phyloP scores from a whole-genome alignment of 768 basidiomycete species.

The Tricholomella constricta region DNA sequence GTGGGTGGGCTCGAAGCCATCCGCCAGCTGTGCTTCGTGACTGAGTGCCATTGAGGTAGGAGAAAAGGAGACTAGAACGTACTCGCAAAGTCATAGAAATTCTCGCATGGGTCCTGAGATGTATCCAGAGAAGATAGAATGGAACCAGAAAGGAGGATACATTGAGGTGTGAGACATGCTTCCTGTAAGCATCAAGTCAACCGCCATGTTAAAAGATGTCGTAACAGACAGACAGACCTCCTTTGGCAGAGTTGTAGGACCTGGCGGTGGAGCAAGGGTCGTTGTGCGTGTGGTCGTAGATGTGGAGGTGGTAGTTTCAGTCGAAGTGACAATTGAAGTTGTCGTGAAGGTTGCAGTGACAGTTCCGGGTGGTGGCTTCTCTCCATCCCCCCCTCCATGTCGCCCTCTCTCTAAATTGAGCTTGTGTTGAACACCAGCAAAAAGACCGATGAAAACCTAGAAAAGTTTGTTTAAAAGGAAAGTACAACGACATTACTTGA shows the following conservation, averaged over 20 bases:
- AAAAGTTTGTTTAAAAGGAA: background rate
- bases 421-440: constrained; percentile 85
- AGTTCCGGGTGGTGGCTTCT: constrained; percentile 29
- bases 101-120: constrained; percentile 89
- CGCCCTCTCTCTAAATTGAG: constrained; percentile 52
- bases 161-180: constrained; percentile 74
- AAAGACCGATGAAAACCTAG: constrained; percentile 88
- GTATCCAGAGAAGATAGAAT: constrained; percentile 82
- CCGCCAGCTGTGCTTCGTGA: constrained; percentile 64
- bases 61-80: constrained; percentile 33
- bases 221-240: constrained; percentile 41
- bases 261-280: constrained; percentile 48
- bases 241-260: constrained; percentile 51
- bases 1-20: constrained; percentile 80
- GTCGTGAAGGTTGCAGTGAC: constrained; percentile 10
- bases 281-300: constrained; percentile 41
- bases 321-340: constrained; percentile 35
- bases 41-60: background rate
- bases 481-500: background rate
- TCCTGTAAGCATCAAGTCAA: constrained; percentile 40
- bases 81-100: constrained; percentile 95
- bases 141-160: constrained; percentile 79
- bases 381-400: constrained; percentile 34
- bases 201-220: background rate
- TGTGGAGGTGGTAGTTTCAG: constrained; percentile 25